Conservation (phyloP, 345 rosid genomes). For the Dipteronia dyeriana region DNA sequence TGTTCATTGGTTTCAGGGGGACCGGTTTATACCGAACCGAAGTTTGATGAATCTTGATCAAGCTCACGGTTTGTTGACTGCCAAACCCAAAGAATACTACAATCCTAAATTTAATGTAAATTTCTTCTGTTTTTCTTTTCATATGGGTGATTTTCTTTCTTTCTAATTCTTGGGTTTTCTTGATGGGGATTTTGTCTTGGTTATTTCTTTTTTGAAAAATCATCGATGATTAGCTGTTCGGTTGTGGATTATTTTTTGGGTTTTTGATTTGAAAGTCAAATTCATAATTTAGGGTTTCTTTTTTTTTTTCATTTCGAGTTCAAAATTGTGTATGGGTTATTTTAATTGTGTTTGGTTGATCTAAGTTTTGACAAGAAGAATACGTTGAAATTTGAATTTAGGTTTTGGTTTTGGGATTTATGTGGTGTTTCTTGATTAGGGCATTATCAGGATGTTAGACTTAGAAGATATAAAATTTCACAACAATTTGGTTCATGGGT, state of each 20-base stretch:
- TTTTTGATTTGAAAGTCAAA: not conserved
- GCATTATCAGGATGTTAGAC: not conserved
- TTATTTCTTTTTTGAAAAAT: not conserved
- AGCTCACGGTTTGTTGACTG: slow-evolving; percentile 49
- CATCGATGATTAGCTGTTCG: not conserved
- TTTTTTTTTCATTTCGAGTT: not conserved
- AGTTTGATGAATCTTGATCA: slow-evolving; percentile 67
- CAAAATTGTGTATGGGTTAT: not conserved
- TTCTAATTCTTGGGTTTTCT: not conserved
- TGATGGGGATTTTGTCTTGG: not conserved
- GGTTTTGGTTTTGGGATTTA: slow-evolving; percentile 13
- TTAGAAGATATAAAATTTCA: not conserved
- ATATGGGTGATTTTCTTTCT: not conserved
- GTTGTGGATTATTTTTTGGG: no score
- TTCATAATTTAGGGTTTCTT: not conserved
- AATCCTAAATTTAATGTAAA: slow-evolving; percentile 32
- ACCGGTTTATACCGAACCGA: slow-evolving; percentile 49
- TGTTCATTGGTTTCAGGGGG: slow-evolving; percentile 38
- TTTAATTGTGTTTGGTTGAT: not conserved
- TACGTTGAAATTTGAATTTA: not conserved
- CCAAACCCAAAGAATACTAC: slow-evolving; percentile 19
- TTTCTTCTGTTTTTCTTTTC: slow-evolving; percentile 9
- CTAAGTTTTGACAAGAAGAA: not conserved
- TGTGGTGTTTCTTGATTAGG: not conserved
- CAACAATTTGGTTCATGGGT: not conserved